Percentiles rank a stretch among this genome's conserved stretches.
Conservation (phyloP, 257 asterid genomes). For the Echium plantagineum region DNA sequence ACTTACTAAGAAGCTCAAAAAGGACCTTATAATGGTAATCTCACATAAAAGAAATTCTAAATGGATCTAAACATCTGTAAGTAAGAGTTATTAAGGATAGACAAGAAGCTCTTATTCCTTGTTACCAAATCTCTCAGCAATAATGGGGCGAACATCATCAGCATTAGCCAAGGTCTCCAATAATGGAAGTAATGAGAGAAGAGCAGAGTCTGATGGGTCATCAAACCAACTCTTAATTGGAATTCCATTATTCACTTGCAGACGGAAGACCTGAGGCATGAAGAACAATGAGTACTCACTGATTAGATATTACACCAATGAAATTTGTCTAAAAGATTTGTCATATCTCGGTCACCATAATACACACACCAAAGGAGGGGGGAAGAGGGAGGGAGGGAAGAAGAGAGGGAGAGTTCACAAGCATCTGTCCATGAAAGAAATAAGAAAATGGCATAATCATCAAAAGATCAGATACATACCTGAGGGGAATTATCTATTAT, state of each 20-base stretch:
- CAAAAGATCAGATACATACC: constrained; percentile 33
- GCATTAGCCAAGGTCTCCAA: constrained; percentile 78
- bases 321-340: background rate
- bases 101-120: constrained; percentile 84
- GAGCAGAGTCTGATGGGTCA: constrained; percentile 76
- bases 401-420: too few relatives aligned
- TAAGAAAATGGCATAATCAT: background rate
- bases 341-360: too few relatives aligned
- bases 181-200: constrained; percentile 79
- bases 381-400: too few relatives aligned
- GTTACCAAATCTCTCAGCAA: constrained; percentile 94
- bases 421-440: background rate
- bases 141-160: constrained; percentile 91
- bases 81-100: constrained; percentile 37
- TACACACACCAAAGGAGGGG: too few relatives aligned
- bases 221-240: constrained; percentile 98
- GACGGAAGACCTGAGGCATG: constrained; percentile 68
- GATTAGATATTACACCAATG: constrained; percentile 4
- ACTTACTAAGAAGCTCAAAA: constrained; percentile 37
- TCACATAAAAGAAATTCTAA: constrained; percentile 25
- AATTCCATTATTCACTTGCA: constrained; percentile 95
- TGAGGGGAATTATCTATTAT: constrained; percentile 91
- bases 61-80: constrained; percentile 21
- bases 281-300: constrained; percentile 7
- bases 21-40: constrained; percentile 35